phyloP scores from a whole-genome alignment of 2,329 filamentous ascomycete species.

The Cercospora beticola region DNA sequence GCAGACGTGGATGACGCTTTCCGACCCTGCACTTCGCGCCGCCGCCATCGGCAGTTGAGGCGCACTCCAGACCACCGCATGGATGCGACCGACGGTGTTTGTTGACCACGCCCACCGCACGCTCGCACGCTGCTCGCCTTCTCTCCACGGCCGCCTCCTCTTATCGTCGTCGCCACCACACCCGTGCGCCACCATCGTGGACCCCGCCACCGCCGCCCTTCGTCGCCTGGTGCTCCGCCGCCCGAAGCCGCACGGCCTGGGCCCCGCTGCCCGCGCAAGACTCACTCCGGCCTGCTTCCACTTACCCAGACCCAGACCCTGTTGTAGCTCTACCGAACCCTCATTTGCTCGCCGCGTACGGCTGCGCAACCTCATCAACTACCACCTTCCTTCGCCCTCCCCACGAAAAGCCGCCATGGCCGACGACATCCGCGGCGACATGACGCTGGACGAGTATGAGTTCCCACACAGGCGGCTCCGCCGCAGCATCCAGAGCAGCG shows the following conservation, averaged over 20 bases:
- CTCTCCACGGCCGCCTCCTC: background rate
- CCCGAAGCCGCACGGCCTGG: background rate
- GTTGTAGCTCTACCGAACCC: background rate
- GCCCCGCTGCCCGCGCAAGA: background rate
- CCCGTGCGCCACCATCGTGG: background rate
- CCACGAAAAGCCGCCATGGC: constrained; percentile 23
- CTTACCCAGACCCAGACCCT: background rate
- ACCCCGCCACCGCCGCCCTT: background rate
- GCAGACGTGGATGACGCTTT: background rate
- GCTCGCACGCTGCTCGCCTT: background rate
- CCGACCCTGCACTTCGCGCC: background rate
- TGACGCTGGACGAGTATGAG: constrained; percentile 52
- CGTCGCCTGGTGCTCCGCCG: background rate
- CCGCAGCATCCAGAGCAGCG: constrained; percentile 55
- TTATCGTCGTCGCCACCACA: background rate
- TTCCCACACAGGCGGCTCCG: constrained; percentile 63
- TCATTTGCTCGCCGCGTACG: background rate
- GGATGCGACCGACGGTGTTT: background rate
- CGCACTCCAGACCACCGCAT: background rate
- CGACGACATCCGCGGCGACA: constrained; percentile 30
- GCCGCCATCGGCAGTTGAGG: background rate
- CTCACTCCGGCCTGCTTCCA: background rate
- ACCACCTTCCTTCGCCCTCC: background rate
- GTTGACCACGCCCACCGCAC: background rate
- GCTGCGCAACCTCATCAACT: constrained; percentile 6